Evolutionary conservation across 2,329 filamentous ascomycete genomes (phyloP), one percentile per base, ranked within the genome.

Genomic region (Phyllosticta citriasiana): DNA sequence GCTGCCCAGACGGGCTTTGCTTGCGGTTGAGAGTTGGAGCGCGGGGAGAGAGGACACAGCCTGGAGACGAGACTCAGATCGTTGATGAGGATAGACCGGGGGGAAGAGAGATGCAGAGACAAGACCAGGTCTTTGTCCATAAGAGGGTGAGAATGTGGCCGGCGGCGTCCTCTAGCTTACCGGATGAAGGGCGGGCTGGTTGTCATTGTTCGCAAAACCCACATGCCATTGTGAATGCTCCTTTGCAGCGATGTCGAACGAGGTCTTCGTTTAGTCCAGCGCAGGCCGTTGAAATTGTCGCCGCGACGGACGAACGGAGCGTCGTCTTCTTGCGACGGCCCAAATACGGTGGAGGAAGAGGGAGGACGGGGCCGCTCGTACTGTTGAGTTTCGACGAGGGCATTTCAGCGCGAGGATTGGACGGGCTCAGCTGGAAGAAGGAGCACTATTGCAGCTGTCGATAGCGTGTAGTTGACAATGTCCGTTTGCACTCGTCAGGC

Each of bases 21-120:
- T 71, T 84, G 12, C 77, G 80, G 4, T 72, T 88, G 4, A 77
- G 81, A 26, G 72, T 82, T 9, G 79, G 79, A 2, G 75, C 78
- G 30, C 74, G 82, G 51, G 73, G 69, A 16, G 65, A 47, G 16
- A 16, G 14, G 4, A n/a, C n/a, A 7, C 2, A 6, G 40, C 16
- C 3, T n/a, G 12, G 6, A 3, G 7, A 12, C 33, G 14, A 12
- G 33, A 16, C 33, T 3, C 10, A 4, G 10, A 10, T 14, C 1
- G 33, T 1, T 5, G 7, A 47, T 6, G 40, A n/a, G 40, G 14
- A 12, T 40, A 7, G 6, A 6, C 12, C 7, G 12, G 16, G 16
- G n/a, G 6, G n/a, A 6, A 14, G 33, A 40, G 40, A 47, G 16
- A n/a, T 47, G 40, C 40, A 47, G 40, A 4, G 40, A 19, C 40